Evolutionary conservation across 2,329 filamentous ascomycete genomes (phyloP).

Genomic region (Lachnellula suecica): DNA sequence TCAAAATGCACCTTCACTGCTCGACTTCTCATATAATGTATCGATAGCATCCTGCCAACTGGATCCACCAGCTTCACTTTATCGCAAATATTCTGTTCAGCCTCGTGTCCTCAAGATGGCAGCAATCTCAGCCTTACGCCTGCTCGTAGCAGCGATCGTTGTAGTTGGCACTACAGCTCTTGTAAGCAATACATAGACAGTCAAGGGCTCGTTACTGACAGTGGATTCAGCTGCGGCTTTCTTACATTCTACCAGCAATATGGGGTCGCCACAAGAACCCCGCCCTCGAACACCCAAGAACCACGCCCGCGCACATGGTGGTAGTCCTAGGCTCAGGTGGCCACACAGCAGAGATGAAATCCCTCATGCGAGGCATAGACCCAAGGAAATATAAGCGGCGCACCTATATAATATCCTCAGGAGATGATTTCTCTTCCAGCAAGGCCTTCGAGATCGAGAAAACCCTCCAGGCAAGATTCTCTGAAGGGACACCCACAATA

Average conservation of each 20-base stretch:
- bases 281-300: conserved; percentile 21
- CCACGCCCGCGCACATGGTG: conserved; percentile 58
- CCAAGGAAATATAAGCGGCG: conserved; percentile 58
- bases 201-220: not conserved
- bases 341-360: conserved; percentile 92
- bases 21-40: not conserved
- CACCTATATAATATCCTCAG: conserved; percentile 74
- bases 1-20: not conserved
- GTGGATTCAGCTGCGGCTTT: conserved; percentile 24
- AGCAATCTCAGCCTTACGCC: conserved; percentile 23
- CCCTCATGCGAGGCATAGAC: conserved; percentile 68
- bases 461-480: conserved; percentile 27
- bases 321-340: conserved; percentile 90
- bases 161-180: conserved; percentile 23
- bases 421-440: conserved; percentile 69
- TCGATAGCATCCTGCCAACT: not conserved
- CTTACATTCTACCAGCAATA: conserved; percentile 28
- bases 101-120: conserved; percentile 25
- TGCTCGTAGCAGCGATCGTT: conserved; percentile 22
- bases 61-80: not conserved
- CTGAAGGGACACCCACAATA: conserved; percentile 4
- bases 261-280: conserved; percentile 6
- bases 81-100: conserved; percentile 7
- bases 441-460: conserved; percentile 65
- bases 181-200: conserved; percentile 19